Conservation (phyloP, 345 rosid genomes). For the Salix arbutifolia region DNA sequence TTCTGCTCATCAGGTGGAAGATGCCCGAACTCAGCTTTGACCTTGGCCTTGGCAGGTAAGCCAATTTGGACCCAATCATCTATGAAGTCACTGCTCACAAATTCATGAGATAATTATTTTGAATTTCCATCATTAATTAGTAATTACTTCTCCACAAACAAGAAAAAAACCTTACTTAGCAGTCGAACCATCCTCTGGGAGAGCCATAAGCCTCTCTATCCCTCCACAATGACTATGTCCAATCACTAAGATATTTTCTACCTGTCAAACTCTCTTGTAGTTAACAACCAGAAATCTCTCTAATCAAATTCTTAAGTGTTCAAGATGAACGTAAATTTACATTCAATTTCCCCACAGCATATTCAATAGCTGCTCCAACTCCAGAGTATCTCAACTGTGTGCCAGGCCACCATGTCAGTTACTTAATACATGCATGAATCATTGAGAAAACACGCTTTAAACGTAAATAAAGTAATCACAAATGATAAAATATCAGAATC, state of each 20-base stretch:
- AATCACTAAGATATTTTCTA: constrained; percentile 20
- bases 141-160: background rate
- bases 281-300: background rate
- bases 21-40: constrained; percentile 1
- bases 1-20: background rate
- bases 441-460: background rate
- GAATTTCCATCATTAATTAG: background rate
- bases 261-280: background rate
- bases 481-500: background rate
- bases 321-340: background rate
- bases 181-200: constrained; percentile 8
- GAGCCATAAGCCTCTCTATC: constrained; percentile 18
- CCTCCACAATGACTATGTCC: constrained; percentile 29
- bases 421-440: background rate
- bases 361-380: constrained; percentile 26
- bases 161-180: constrained; percentile 4
- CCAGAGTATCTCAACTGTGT: constrained; percentile 19
- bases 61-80: constrained; percentile 34
- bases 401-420: background rate
- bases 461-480: too few relatives aligned
- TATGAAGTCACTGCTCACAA: constrained; percentile 22
- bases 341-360: background rate
- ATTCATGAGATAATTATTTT: background rate
- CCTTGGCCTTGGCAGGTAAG: constrained; percentile 27
- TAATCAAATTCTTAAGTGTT: background rate